Base-by-base conservation (phyloP, 768 basidiomycete species). In the Trametes cinnabarina region DNA sequence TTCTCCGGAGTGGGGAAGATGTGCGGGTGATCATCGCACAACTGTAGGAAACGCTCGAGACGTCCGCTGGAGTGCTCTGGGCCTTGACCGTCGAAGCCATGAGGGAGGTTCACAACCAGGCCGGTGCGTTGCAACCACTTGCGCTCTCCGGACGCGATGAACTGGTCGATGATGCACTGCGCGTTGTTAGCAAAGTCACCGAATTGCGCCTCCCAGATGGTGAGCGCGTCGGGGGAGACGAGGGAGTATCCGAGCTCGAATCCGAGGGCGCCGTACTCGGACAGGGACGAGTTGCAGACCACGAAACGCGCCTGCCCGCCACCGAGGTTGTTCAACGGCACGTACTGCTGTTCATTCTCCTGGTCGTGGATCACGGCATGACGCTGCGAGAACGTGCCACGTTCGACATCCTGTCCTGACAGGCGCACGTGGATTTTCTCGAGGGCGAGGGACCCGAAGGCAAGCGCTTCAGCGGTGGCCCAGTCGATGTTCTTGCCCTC, bases 241-340 rank as follows among this genome's bases (percentile, higher is more conserved):
- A 98, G 87, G 6, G 97, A 99, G 74, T 99, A 99, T 9, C 96
- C 96, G 28, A 99, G 86, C 73, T 99, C 96, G 73, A 98, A 99
- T 39, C 96, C 96, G 58, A 99, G 90, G 3, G 87, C 79, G 61
- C 96, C 97, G 69, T 77, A 99, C 73, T 99, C 97, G 41, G 96
- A 98, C 19, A 99, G 80, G 6, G 92, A 93, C 8, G 97, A 98
- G 80, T 98, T 99, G 79, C 92, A 95, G 61, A 98, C 81, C 60
- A 93, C 90, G 76, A 99, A 98, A 30, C 80, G 82, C n/a, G 93
- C 92, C 72, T 99, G 96, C 64, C 82, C 86, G 14, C 84, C 82
- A 48, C 88, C 88, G 48, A 99, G 82, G 73, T 96, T 85, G 70
- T 94, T 93, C 63, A 99, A 75, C 4, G 96, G 91, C 30, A 93